phyloP scores from a whole-genome alignment of 1,284 basidiomycete genomes.

The Hypsizygus ulmarius region DNA sequence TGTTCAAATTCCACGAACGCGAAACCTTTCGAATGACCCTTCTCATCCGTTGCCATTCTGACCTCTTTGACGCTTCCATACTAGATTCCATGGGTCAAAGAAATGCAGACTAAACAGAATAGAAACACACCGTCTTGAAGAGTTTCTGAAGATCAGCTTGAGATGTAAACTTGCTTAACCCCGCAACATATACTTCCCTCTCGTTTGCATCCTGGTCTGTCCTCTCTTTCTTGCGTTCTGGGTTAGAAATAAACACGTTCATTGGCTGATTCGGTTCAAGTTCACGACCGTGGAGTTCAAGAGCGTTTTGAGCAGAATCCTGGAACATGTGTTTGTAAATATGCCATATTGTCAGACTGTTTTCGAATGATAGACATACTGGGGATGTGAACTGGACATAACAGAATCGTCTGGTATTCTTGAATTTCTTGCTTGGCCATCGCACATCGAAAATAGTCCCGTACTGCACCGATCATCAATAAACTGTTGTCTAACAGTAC shows the following conservation, averaged over 20 bases:
- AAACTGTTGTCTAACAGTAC: background rate
- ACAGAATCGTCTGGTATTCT: constrained; percentile 86
- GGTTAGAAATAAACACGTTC: constrained; percentile 88
- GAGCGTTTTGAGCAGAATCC: constrained; percentile 73
- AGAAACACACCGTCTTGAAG: constrained; percentile 62
- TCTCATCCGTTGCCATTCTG: constrained; percentile 72
- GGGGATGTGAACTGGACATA: constrained; percentile 91
- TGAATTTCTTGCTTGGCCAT: constrained; percentile 98
- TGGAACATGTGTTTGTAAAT: constrained; percentile 41
- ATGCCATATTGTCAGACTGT: background rate
- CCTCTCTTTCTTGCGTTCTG: constrained; percentile 82
- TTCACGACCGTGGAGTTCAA: constrained; percentile 76
- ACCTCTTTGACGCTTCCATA: constrained; percentile 82
- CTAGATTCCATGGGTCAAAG: constrained; percentile 34
- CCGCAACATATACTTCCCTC: constrained; percentile 83
- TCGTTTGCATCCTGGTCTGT: constrained; percentile 83
- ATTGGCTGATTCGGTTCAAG: constrained; percentile 66
- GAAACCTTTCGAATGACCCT: constrained; percentile 78
- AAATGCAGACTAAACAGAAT: background rate
- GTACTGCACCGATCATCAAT: constrained; percentile 49
- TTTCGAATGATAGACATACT: constrained; percentile 42
- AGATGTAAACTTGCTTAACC: constrained; percentile 72
- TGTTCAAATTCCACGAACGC: constrained; percentile 92
- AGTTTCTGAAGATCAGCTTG: constrained; percentile 73
- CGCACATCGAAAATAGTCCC: constrained; percentile 92